Percentiles rank a stretch among this genome's conserved stretches.
Conservation (phyloP, 176 grass and related monocot species). For the Dendrocalamus sinicus region DNA sequence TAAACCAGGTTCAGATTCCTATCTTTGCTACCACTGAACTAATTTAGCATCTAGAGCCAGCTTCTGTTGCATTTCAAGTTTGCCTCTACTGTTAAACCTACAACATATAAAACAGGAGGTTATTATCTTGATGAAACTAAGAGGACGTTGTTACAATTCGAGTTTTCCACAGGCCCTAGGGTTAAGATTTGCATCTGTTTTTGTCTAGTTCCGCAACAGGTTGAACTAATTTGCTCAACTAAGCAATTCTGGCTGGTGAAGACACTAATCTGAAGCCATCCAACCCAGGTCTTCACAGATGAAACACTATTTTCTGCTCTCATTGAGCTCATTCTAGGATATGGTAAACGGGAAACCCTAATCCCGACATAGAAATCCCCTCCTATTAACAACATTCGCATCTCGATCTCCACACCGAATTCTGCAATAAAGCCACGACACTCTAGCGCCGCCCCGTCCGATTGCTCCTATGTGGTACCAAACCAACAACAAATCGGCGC, state of each 20-base stretch:
- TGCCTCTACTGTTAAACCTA: background rate
- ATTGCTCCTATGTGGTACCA: background rate
- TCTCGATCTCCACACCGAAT: background rate
- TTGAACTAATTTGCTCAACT: background rate
- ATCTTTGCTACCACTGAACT: background rate
- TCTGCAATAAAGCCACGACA: background rate
- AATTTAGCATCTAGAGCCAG: background rate
- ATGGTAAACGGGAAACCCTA: background rate
- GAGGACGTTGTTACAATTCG: background rate
- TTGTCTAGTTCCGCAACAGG: background rate
- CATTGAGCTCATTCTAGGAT: background rate
- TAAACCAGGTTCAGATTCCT: background rate
- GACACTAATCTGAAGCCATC: too few relatives aligned
- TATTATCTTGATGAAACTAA: background rate
- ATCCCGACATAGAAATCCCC: background rate
- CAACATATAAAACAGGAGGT: background rate
- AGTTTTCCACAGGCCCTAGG: background rate
- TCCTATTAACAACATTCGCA: background rate
- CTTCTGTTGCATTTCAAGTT: background rate
- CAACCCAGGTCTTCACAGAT: too few relatives aligned
- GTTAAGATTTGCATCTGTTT: background rate
- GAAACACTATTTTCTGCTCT: background rate
- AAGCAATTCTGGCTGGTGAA: background rate
- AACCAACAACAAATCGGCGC: background rate
- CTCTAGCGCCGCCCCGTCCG: accelerated